These are phyloP conservation scores for Microbotryum scabiosae DNA, from an alignment of 1,284 basidiomycete species.

Conservation along the genomic window DNA sequence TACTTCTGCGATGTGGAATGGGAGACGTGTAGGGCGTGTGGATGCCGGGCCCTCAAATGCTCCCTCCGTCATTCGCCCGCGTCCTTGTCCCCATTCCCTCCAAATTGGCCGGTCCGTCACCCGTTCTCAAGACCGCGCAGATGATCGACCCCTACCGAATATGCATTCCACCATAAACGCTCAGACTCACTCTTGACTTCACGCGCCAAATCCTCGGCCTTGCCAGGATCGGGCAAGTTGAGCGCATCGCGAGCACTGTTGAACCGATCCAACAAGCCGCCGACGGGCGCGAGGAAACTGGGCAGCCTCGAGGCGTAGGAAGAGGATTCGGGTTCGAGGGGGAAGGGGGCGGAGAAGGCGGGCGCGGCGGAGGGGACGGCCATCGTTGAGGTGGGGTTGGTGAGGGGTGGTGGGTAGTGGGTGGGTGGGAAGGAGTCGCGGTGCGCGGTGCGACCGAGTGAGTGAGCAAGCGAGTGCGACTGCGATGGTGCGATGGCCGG, in stretches of 20 bases:
- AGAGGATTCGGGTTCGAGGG: neutral
- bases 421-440: neutral
- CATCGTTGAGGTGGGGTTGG: conserved; percentile 2
- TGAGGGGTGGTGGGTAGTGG: conserved; percentile 8
- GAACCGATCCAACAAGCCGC: conserved; percentile 14
- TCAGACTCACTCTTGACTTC: conserved; percentile 46
- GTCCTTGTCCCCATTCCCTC: too few species aligned
- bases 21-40: too few species aligned
- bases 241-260: conserved; percentile 40
- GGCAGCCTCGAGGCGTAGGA: conserved; percentile 22
- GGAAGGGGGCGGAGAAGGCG: neutral
- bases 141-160: too few species aligned
- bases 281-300: conserved; percentile 19
- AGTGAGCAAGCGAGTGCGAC: neutral
- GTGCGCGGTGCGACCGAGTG: neutral
- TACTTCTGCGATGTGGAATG: too few species aligned
- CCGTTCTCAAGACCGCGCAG: too few species aligned
- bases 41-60: too few species aligned
- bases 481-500: neutral
- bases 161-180: neutral
- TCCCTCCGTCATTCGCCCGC: too few species aligned
- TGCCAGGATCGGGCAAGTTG: conserved; percentile 76
- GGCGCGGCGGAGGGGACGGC: neutral
- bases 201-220: conserved; percentile 79
- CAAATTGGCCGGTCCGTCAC: too few species aligned